Evolutionary conservation across 805 yeast genomes (phyloP).

Genomic region (Grigorovia transvaalensis): DNA sequence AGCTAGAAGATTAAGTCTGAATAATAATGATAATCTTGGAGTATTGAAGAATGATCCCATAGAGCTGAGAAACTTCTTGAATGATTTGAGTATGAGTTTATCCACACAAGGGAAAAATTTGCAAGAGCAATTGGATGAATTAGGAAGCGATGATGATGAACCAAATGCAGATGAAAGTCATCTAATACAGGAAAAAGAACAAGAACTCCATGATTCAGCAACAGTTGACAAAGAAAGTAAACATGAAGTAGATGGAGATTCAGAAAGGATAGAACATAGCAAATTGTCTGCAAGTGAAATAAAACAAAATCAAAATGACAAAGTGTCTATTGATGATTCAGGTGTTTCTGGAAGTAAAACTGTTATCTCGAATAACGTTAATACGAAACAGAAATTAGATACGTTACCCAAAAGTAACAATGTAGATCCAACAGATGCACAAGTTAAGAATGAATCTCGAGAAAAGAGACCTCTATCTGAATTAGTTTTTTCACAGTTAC

Average conservation of each 20-base stretch:
- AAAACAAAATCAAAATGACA: no score
- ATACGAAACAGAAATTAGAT: no score
- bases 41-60: conserved; percentile 7
- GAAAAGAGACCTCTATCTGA: conserved; percentile 5
- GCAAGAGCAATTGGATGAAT: not conserved
- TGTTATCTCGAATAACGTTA: no score
- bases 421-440: not conserved
- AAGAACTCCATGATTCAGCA: not conserved
- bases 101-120: conserved; percentile 12
- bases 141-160: not conserved
- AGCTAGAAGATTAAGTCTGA: conserved; percentile 7
- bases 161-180: not conserved
- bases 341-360: no score
- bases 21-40: conserved; percentile 5
- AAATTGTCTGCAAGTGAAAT: no score
- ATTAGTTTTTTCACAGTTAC: conserved; percentile 9
- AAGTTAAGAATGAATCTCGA: not conserved
- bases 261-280: no score
- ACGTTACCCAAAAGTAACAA: no score
- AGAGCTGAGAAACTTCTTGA: conserved; percentile 14
- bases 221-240: not conserved
- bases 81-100: conserved; percentile 18
- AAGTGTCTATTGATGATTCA: no score
- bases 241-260: no score
- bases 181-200: not conserved